Evolutionary conservation across 108 stramenopile genomes (phyloP).

Genomic region (Craspedostauros australis): DNA sequence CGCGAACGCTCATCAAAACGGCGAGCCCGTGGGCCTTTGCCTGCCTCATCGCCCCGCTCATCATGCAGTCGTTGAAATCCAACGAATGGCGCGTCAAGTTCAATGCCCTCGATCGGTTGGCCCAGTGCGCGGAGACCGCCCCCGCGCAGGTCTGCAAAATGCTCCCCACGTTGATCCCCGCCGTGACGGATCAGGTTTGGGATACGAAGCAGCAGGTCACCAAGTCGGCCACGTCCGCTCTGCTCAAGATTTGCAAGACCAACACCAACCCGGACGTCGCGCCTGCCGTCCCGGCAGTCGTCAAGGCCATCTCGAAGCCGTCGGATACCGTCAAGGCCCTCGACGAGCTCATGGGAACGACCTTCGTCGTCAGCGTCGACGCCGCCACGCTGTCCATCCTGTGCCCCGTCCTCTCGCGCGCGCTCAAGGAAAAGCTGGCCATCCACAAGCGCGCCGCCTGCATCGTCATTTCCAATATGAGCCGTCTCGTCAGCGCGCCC

Average conservation of each 20-base stretch:
- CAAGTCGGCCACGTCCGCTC: slow-evolving; percentile 69
- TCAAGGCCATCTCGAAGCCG: slow-evolving; percentile 87
- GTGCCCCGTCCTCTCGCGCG: slow-evolving; percentile 90
- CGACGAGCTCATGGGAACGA: slow-evolving; percentile 89
- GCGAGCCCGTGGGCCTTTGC: slow-evolving; percentile 68
- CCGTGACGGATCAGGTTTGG: slow-evolving; percentile 77
- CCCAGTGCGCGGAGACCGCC: slow-evolving; percentile 54
- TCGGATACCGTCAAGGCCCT: slow-evolving; percentile 87
- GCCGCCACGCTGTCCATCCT: slow-evolving; percentile 91
- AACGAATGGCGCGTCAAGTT: slow-evolving; percentile 84
- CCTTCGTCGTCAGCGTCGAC: slow-evolving; percentile 95
- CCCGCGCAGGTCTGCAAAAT: slow-evolving; percentile 55
- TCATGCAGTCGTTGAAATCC: slow-evolving; percentile 64
- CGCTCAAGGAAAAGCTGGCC: slow-evolving; percentile 89
- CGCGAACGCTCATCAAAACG: slow-evolving; percentile 49
- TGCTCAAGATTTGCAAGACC: slow-evolving; percentile 77
- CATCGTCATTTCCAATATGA: slow-evolving; percentile 97
- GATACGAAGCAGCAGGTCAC: slow-evolving; percentile 93
- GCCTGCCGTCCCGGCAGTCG: slow-evolving; percentile 84
- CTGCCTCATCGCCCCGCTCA: slow-evolving; percentile 56
- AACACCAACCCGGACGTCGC: slow-evolving; percentile 81
- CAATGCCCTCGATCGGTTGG: slow-evolving; percentile 61
- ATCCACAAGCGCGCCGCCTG: slow-evolving; percentile 88
- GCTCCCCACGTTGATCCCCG: slow-evolving; percentile 85
- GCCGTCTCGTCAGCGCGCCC: slow-evolving; percentile 89